phyloP scores from a whole-genome alignment of 2,329 filamentous ascomycete species.

The Zymoseptoria brevis region DNA sequence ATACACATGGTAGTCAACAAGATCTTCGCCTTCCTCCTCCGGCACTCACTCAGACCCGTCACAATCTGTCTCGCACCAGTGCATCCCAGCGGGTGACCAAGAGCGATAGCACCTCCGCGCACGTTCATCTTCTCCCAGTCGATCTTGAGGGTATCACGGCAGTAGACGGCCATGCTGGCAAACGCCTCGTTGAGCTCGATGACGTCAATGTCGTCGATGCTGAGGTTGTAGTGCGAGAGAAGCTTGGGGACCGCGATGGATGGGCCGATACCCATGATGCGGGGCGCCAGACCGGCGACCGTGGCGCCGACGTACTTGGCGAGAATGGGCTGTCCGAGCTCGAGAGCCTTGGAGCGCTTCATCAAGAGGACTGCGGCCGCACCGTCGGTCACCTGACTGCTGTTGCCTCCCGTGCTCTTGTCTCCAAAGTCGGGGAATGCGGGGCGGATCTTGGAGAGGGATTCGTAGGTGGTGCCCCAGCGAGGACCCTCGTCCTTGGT shows the following conservation, averaged over 20 bases:
- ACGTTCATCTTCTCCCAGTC: conserved; percentile 73
- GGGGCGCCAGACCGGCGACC: conserved; percentile 78
- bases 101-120: conserved; percentile 71
- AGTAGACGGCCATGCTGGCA: conserved; percentile 96
- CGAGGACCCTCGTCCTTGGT: conserved; percentile 85
- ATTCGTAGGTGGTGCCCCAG: conserved; percentile 78
- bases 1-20: conserved; percentile 87
- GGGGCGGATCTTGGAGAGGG: conserved; percentile 72
- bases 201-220: conserved; percentile 75
- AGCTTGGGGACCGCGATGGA: conserved; percentile 70
- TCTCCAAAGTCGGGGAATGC: conserved; percentile 88
- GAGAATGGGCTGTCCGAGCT: conserved; percentile 81
- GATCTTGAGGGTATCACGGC: conserved; percentile 54
- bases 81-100: conserved; percentile 73
- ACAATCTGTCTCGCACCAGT: conserved; percentile 78
- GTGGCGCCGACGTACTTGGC: conserved; percentile 93
- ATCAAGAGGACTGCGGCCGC: conserved; percentile 84
- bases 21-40: conserved; percentile 28
- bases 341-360: conserved; percentile 83
- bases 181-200: conserved; percentile 97
- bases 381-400: conserved; percentile 90
- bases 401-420: conserved; percentile 84
- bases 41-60: conserved; percentile 51
- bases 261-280: conserved; percentile 94
- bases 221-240: conserved; percentile 67